Base-by-base conservation (phyloP, 352 stramenopile species). In the Phytophthora hibernalis region DNA sequence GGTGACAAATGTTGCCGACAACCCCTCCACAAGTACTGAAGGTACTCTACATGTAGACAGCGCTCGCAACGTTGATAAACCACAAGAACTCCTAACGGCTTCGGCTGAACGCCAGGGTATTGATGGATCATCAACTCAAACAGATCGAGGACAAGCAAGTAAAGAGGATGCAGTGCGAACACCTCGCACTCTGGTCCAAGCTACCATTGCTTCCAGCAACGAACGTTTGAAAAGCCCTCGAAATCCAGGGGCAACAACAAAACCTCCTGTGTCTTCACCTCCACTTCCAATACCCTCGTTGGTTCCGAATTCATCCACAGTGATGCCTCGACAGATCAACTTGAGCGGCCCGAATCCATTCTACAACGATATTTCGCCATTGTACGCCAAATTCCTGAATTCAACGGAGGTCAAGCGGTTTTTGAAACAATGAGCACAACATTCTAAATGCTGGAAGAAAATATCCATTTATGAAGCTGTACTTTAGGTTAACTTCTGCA, bases 371-470 rank as follows among this genome's bases (percentile, higher is more conserved):
- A 91, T 93, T 43, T 72, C 80, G 15, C 85, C 85, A 6, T 70
- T 90, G 26, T 93, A 93, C 38, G 76, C 83, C 7, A 90, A 90
- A 65, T 90, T 93, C 28, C 51, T 93, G 18, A 86, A 82, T 22
- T 90, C 85, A 11, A 86, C 85, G 10, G 81, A 90, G 26, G 82
- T 83, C 38, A 78, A 90, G 49, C 79, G 75, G 24, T 72, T 77
- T 61, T 70, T 82, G 60, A 85, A 87, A 26, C 72, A 73, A n/a
- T 73, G 48, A 22, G n/a, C n/a, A n/a, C n/a, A n/a, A n/a, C n/a
- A n/a, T n/a, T n/a, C n/a, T n/a, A n/a, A 22, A 18, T n/a, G 1
- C 28, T 45, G 18, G 1, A 38, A 31, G 58, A 42, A 31, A 35
- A 20, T 11, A 52, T 26, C 61, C 21, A 28, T 54, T 53, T 57